Percentiles rank a stretch among this genome's conserved stretches.
phyloP scores from a whole-genome alignment of 345 rosid species.

The Lepidium africanum region DNA sequence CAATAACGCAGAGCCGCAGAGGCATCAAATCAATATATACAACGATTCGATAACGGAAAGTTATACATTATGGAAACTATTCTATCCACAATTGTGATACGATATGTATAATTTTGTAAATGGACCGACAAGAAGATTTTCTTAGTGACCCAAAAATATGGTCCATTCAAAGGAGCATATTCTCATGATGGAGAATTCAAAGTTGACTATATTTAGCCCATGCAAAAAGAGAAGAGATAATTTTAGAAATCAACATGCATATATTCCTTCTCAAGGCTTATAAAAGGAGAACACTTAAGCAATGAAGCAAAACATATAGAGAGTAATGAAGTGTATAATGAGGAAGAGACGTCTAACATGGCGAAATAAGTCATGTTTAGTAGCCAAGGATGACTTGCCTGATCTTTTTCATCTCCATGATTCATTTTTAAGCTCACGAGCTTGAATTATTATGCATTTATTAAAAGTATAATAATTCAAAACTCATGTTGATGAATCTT shows the following conservation, averaged over 20 bases:
- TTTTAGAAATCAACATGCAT: constrained; percentile 2
- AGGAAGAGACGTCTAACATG: constrained; percentile 15
- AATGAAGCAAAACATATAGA: not conserved
- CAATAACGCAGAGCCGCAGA: not conserved
- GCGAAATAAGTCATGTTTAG: constrained; percentile 20
- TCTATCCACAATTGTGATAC: not conserved
- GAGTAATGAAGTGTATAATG: not conserved
- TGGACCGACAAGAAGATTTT: not conserved
- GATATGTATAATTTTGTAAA: not conserved
- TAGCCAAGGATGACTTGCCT: constrained; percentile 35
- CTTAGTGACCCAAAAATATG: not conserved
- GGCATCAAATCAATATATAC: not conserved
- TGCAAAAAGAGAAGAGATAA: not conserved
- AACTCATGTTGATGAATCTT: constrained; percentile 22
- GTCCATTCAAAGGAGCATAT: constrained; percentile 15
- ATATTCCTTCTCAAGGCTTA: constrained; percentile 18
- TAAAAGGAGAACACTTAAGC: constrained; percentile 1
- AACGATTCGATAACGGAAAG: not conserved
- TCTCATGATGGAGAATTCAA: not conserved
- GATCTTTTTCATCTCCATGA: constrained; percentile 19
- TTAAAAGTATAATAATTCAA: not conserved
- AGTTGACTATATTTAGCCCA: constrained; percentile 17
- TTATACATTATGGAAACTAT: not conserved
- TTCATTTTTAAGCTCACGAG: not conserved
- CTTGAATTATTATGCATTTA: constrained; percentile 1